phyloP scores from a whole-genome alignment of 805 yeast species.

The Torulaspora gathmanii region DNA sequence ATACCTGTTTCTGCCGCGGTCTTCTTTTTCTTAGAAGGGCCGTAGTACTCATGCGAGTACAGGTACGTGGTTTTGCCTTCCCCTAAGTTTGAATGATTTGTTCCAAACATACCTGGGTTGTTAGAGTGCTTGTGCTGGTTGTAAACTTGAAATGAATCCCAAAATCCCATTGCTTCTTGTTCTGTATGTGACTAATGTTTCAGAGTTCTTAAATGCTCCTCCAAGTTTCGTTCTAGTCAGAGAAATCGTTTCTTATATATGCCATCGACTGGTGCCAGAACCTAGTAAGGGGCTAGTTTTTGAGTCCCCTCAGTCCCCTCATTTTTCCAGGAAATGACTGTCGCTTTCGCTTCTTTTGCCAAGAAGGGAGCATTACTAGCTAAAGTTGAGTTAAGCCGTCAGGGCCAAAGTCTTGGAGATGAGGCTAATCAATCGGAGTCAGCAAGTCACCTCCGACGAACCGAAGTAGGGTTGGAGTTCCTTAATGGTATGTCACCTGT shows the following conservation, averaged over 20 bases:
- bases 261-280: too few relatives aligned
- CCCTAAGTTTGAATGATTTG: slow-evolving; percentile 22
- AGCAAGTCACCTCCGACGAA: neutral
- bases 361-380: neutral
- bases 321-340: slow-evolving; percentile 1
- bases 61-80: slow-evolving; percentile 19
- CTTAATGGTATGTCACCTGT: too few relatives aligned
- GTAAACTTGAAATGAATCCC: slow-evolving; percentile 35
- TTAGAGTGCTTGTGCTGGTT: slow-evolving; percentile 32
- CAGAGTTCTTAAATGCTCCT: too few relatives aligned
- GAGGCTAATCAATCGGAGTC: neutral
- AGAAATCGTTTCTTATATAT: neutral
- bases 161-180: slow-evolving; percentile 20
- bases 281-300: too few relatives aligned
- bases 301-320: neutral
- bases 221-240: too few relatives aligned
- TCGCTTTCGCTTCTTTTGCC: neutral
- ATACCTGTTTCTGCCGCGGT: neutral
- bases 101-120: slow-evolving; percentile 18
- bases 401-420: too few relatives aligned
- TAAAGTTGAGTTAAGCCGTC: too few relatives aligned
- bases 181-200: too few relatives aligned
- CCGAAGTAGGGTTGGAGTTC: neutral
- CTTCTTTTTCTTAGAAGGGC: slow-evolving; percentile 10
- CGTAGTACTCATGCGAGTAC: slow-evolving; percentile 23